Evolutionary conservation across 2,329 filamentous ascomycete genomes (phyloP).

Genomic region (Calonectria crousiana): DNA sequence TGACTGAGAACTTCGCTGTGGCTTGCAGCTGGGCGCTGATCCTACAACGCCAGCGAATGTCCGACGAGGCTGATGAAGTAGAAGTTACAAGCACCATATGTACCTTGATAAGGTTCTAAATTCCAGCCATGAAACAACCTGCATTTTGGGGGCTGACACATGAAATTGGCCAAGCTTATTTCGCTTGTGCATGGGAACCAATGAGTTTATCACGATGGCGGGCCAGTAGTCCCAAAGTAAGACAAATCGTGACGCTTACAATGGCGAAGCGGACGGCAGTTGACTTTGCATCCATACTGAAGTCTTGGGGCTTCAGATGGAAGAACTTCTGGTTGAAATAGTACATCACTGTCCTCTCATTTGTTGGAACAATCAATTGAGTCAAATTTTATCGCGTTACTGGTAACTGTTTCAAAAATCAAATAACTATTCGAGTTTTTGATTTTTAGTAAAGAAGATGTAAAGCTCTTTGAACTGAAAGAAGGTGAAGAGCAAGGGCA

Average conservation of each 20-base stretch:
- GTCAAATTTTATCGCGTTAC: no score
- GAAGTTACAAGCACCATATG: background rate
- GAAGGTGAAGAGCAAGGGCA: conserved; percentile 10
- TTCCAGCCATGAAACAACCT: no score
- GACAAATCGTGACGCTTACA: background rate
- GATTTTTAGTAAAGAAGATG: background rate
- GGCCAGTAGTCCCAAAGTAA: background rate
- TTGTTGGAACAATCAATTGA: background rate
- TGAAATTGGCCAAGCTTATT: background rate
- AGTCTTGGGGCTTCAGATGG: background rate
- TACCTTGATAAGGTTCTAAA: background rate
- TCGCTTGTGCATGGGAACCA: no score
- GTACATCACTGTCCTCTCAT: background rate
- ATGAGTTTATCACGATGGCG: background rate
- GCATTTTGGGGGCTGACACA: background rate
- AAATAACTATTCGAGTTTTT: background rate
- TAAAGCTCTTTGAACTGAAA: conserved; percentile 4
- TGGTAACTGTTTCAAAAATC: background rate
- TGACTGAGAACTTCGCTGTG: background rate
- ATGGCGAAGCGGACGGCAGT: background rate
- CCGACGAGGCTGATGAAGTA: background rate
- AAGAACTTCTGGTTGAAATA: background rate
- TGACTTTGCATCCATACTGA: background rate
- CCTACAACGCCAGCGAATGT: no score
- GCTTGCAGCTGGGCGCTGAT: background rate